phyloP scores from a whole-genome alignment of 768 basidiomycete species.

The Suillus americanus region DNA sequence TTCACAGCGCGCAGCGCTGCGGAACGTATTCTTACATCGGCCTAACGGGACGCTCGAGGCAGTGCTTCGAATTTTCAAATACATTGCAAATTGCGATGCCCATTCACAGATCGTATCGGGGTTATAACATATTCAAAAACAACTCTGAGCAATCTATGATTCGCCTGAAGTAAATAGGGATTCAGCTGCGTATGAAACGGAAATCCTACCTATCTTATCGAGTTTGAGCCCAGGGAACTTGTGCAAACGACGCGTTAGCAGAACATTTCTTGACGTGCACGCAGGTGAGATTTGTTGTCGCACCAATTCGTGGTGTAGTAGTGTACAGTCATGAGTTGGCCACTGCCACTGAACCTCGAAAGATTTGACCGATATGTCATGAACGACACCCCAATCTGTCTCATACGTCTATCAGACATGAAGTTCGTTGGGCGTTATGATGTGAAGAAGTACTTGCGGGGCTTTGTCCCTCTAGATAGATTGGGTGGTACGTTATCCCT shows the following conservation, averaged over 20 bases:
- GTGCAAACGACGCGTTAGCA: not conserved
- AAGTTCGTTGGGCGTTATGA: not conserved
- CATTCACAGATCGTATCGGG: not conserved
- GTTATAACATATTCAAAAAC: not conserved
- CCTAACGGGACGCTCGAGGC: not conserved
- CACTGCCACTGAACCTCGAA: not conserved
- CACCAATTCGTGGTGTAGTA: not conserved
- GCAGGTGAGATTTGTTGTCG: not conserved
- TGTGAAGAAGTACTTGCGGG: not conserved
- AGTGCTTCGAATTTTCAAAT: not conserved
- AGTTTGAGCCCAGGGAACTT: not conserved
- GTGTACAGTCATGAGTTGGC: not conserved
- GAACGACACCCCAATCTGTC: not conserved
- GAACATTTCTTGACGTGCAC: not conserved
- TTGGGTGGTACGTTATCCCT: not conserved
- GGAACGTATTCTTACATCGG: not conserved
- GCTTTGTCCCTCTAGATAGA: not conserved
- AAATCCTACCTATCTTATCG: not conserved
- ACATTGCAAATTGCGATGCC: not conserved
- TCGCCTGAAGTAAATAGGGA: not conserved
- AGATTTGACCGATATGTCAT: not conserved
- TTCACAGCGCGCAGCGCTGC: not conserved
- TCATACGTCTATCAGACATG: not conserved
- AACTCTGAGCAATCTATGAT: no score
- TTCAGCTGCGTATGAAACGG: not conserved